Percentiles rank a stretch among this genome's conserved stretches.
These are phyloP conservation scores for Sugiyamaella boreocaroliniensis DNA, from an alignment of 805 yeast genomes.

Conservation along the genomic window DNA sequence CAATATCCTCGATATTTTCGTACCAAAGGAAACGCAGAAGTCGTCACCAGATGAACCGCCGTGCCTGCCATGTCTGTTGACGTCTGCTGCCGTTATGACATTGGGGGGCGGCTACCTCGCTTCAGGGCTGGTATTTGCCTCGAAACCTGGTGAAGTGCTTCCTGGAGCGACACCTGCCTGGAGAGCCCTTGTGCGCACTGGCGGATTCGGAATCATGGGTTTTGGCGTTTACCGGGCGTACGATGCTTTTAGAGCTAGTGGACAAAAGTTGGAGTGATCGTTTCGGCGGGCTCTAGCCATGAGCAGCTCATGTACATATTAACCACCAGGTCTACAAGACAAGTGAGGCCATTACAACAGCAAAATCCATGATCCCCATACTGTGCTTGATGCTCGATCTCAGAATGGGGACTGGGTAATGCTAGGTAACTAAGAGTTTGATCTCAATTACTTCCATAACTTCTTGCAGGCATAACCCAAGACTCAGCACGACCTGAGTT, in stretches of 20 bases:
- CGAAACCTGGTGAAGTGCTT: slow-evolving; percentile 30
- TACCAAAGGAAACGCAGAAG: slow-evolving; percentile 23
- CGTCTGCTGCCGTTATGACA: slow-evolving; percentile 52
- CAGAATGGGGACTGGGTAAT: too few relatives aligned
- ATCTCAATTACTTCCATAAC: too few relatives aligned
- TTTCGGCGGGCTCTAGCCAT: too few relatives aligned
- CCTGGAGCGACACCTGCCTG: slow-evolving; percentile 36
- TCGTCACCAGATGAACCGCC: slow-evolving; percentile 30
- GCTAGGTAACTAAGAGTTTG: too few relatives aligned
- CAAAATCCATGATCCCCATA: too few relatives aligned
- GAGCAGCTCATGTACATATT: too few relatives aligned
- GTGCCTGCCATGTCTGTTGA: slow-evolving; percentile 63
- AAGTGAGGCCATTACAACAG: too few relatives aligned
- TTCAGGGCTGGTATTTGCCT: slow-evolving; percentile 45
- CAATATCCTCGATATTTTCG: slow-evolving; percentile 23
- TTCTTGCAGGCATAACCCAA: too few relatives aligned
- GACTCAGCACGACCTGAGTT: too few relatives aligned
- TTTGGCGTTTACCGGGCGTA: slow-evolving; percentile 59
- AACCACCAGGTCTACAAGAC: too few relatives aligned
- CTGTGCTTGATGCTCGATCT: too few relatives aligned
- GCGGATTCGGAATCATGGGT: slow-evolving; percentile 49
- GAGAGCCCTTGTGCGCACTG: slow-evolving; percentile 45
- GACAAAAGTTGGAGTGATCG: neutral
- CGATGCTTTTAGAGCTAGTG: slow-evolving; percentile 40
- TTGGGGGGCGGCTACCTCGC: slow-evolving; percentile 59